A percentile compares a stretch with the other conserved stretches of the same genome.
Conservation (phyloP, 2,329 filamentous ascomycete genomes). For the Taxawa tesnikishii region DNA sequence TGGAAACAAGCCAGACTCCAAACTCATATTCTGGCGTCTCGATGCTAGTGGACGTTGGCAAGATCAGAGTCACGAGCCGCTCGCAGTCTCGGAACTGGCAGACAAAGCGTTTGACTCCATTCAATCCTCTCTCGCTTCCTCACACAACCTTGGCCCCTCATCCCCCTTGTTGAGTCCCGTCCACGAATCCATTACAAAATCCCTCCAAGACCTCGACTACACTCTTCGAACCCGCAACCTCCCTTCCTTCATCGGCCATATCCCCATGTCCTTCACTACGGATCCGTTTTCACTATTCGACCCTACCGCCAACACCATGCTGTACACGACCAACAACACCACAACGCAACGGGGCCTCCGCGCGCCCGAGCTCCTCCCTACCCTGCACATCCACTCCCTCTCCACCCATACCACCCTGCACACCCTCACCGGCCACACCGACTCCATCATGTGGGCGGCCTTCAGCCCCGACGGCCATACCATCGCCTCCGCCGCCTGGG, state of each 20-base stretch:
- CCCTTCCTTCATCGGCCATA: background rate
- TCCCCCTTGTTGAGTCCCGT: background rate
- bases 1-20: background rate
- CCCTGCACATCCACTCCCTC: background rate
- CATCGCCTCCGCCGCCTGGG: background rate
- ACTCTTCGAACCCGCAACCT: background rate
- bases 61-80: background rate
- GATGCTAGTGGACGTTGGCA: background rate
- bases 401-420: background rate
- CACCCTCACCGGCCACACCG: background rate
- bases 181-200: background rate
- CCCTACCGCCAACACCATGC: background rate
- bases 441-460: background rate
- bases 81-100: background rate
- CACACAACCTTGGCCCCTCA: background rate
- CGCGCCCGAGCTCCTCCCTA: background rate
- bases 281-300: background rate
- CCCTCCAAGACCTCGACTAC: background rate
- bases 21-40: background rate
- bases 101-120: background rate
- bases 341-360: background rate
- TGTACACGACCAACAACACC: background rate
- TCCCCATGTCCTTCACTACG: too few relatives aligned
- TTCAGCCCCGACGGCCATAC: slow-evolving; percentile 1
- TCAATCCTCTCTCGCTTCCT: background rate